phyloP scores from a whole-genome alignment of 2,329 filamentous ascomycete species.

The Atkinsonella hypoxylon region DNA sequence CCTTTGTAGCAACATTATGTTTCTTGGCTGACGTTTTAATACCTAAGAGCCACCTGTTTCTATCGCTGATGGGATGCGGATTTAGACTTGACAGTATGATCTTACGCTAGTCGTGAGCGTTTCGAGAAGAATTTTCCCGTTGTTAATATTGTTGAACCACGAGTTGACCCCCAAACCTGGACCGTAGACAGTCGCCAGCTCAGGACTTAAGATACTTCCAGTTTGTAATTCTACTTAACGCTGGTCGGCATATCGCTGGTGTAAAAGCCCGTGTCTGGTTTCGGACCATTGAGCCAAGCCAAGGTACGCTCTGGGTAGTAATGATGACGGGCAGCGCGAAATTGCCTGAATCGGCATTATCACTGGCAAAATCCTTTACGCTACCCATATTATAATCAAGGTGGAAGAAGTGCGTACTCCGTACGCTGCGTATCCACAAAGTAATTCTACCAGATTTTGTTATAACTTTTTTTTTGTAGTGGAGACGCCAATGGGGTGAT shows the following conservation, averaged over 20 bases:
- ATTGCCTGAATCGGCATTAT: too few relatives aligned
- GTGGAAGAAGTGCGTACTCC: constrained; percentile 13
- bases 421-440: constrained; percentile 19
- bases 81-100: not conserved
- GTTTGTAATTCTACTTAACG: not conserved
- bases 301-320: too few relatives aligned
- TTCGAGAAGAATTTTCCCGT: not conserved
- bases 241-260: not conserved
- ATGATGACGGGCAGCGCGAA: too few relatives aligned
- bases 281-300: too few relatives aligned
- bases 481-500: constrained; percentile 20
- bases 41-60: constrained; percentile 1
- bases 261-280: not conserved
- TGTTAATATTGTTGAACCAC: not conserved
- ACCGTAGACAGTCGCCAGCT: not conserved
- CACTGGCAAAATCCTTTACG: not conserved
- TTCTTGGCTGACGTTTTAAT: not conserved
- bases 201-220: not conserved
- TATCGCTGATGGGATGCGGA: not conserved
- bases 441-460: constrained; percentile 20
- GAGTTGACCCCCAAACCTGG: constrained; percentile 2
- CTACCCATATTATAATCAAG: constrained; percentile 20
- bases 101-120: not conserved
- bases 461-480: too few relatives aligned
- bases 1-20: not conserved